These are phyloP conservation scores for Senecio squalidus DNA, from an alignment of 140 eudicot species.

Conservation along the genomic window DNA sequence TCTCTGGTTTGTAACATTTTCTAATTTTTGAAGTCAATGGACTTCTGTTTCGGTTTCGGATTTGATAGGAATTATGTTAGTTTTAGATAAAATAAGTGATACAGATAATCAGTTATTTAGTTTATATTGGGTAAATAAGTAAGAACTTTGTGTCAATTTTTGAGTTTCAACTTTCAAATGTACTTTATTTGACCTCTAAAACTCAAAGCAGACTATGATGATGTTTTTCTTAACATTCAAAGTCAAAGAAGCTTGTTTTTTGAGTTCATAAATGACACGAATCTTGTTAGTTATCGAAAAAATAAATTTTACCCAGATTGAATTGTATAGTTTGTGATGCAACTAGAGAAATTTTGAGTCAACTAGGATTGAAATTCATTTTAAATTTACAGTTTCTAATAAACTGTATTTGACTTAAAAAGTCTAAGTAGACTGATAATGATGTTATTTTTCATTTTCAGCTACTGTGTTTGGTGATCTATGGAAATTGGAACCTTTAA, in stretches of 20 bases:
- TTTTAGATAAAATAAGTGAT: too few relatives aligned
- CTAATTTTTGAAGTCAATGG: too few relatives aligned
- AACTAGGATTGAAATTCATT: not conserved
- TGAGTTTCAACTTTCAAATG: too few relatives aligned
- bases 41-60: too few relatives aligned
- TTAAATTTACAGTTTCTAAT: not conserved
- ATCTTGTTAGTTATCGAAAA: not conserved
- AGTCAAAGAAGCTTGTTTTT: slow-evolving; percentile 2
- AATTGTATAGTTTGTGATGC: not conserved
- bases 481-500: slow-evolving; percentile 44
- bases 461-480: slow-evolving; percentile 50
- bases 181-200: too few relatives aligned
- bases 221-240: not conserved
- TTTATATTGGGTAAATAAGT: too few relatives aligned
- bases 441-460: slow-evolving; percentile 16
- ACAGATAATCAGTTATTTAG: too few relatives aligned
- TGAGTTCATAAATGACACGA: not conserved
- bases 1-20: slow-evolving; percentile 36
- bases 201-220: too few relatives aligned
- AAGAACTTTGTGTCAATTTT: too few relatives aligned
- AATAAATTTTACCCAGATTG: not conserved
- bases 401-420: not conserved
- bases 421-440: slow-evolving; percentile 7
- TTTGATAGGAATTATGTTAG: too few relatives aligned
- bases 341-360: not conserved